A percentile compares a stretch with the other conserved stretches of the same genome.
Conservation (phyloP, 257 asterid genomes). For the Gardenia jasminoides region DNA sequence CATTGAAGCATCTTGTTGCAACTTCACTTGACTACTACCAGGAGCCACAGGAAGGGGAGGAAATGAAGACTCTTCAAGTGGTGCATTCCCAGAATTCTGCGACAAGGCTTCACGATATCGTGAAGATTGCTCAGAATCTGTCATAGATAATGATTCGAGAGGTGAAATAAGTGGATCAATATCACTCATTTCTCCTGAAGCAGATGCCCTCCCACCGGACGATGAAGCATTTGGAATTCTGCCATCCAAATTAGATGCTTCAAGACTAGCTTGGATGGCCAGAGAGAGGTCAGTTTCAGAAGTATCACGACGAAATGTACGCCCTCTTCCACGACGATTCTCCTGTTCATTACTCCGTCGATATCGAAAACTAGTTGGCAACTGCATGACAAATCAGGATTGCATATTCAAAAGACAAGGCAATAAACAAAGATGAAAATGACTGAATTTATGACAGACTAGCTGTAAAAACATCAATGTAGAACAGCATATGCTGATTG, state of each 20-base stretch:
- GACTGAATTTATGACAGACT: not conserved
- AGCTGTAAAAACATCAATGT: not conserved
- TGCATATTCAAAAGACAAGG: slow-evolving; percentile 1
- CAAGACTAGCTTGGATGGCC: slow-evolving; percentile 90
- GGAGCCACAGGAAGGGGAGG: slow-evolving; percentile 74
- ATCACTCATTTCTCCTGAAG: slow-evolving; percentile 38
- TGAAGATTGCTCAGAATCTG: slow-evolving; percentile 57
- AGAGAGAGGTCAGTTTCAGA: slow-evolving; percentile 63
- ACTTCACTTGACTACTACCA: slow-evolving; percentile 50
- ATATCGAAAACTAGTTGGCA: slow-evolving; percentile 91
- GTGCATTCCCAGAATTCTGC: slow-evolving; percentile 48
- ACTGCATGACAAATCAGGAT: slow-evolving; percentile 36
- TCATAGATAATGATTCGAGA: slow-evolving; percentile 44
- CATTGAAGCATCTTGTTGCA: slow-evolving; percentile 38
- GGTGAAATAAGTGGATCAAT: slow-evolving; percentile 57
- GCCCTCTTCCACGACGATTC: slow-evolving; percentile 74
- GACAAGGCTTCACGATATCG: slow-evolving; percentile 84
- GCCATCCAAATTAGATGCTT: slow-evolving; percentile 36
- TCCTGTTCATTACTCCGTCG: slow-evolving; percentile 69
- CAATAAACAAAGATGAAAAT: not conserved
- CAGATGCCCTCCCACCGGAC: slow-evolving; percentile 35
- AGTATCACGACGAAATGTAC: slow-evolving; percentile 62
- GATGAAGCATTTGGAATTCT: slow-evolving; percentile 32
- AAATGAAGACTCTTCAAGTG: slow-evolving; percentile 66
- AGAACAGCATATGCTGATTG: not conserved